Percentiles rank a stretch among this genome's conserved stretches.
Evolutionary conservation across 2,329 filamentous ascomycete genomes (phyloP).

Genomic region (Metarhizium robertsii): DNA sequence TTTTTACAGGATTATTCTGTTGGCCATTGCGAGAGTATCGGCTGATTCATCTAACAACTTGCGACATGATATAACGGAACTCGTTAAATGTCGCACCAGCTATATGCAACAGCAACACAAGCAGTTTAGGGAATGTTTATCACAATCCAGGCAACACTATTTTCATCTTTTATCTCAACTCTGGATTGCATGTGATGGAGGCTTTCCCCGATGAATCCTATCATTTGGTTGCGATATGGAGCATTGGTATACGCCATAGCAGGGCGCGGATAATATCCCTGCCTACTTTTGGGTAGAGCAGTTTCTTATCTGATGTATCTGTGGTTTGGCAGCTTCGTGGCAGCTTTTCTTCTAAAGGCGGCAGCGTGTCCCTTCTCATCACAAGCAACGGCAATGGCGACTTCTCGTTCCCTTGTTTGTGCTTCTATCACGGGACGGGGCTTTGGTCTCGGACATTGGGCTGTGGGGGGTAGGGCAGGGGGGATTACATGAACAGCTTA

Average conservation of each 20-base stretch:
- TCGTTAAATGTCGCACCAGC: slow-evolving; percentile 35
- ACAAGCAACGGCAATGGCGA: background rate
- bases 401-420: background rate
- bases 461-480: background rate
- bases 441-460: background rate
- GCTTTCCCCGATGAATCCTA: background rate
- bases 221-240: slow-evolving; percentile 10
- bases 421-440: background rate
- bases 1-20: background rate
- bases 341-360: background rate
- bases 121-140: slow-evolving; percentile 56
- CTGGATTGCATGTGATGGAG: slow-evolving; percentile 9
- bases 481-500: background rate
- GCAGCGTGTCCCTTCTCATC: background rate
- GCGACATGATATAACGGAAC: slow-evolving; percentile 1
- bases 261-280: background rate
- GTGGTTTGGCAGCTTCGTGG: background rate
- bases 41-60: slow-evolving; percentile 4
- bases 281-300: slow-evolving; percentile 5
- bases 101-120: slow-evolving; percentile 42
- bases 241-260: slow-evolving; percentile 8
- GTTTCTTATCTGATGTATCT: background rate
- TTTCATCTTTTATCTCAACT: slow-evolving; percentile 13
- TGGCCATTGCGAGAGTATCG: background rate
- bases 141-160: slow-evolving; percentile 8